Evolutionary conservation across 2,329 filamentous ascomycete species (phyloP).

Genomic region (Neopestalotiopsis sp.): DNA sequence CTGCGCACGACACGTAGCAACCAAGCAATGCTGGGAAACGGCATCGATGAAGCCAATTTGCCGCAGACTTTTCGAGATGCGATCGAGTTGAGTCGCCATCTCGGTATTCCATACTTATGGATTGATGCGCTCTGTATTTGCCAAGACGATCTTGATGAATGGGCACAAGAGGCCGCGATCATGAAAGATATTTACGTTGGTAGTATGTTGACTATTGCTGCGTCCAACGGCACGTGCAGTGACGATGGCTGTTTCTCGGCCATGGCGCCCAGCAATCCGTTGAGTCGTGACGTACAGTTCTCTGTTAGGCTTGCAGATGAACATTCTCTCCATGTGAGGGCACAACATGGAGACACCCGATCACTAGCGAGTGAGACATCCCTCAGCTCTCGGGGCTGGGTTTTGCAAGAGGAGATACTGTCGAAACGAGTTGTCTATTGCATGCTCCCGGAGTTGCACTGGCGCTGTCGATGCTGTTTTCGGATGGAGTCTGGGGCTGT

Average conservation of each 20-base stretch:
- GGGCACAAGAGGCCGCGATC: neutral
- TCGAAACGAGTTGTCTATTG: neutral
- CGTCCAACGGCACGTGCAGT: neutral
- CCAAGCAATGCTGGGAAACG: neutral
- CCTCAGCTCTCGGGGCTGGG: neutral
- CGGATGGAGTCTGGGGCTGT: neutral
- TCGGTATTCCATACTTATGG: conserved; percentile 9
- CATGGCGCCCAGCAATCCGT: neutral
- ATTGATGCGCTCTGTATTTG: conserved; percentile 4
- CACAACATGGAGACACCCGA: neutral
- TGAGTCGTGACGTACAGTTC: neutral
- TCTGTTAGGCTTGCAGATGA: neutral
- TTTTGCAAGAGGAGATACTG: neutral
- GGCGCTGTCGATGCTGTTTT: neutral
- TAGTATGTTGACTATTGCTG: neutral
- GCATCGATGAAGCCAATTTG: neutral
- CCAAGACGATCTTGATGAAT: neutral
- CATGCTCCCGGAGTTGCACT: neutral
- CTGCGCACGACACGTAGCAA: neutral
- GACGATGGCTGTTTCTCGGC: neutral
- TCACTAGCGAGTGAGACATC: neutral
- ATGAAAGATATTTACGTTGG: conserved; percentile 1
- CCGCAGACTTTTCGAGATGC: conserved; percentile 9
- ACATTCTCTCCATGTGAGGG: neutral
- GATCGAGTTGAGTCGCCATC: neutral